Evolutionary conservation across 2,329 filamentous ascomycete genomes (phyloP), one percentile per base, ranked within the genome.

Genomic region (Venturia aucupariae): DNA sequence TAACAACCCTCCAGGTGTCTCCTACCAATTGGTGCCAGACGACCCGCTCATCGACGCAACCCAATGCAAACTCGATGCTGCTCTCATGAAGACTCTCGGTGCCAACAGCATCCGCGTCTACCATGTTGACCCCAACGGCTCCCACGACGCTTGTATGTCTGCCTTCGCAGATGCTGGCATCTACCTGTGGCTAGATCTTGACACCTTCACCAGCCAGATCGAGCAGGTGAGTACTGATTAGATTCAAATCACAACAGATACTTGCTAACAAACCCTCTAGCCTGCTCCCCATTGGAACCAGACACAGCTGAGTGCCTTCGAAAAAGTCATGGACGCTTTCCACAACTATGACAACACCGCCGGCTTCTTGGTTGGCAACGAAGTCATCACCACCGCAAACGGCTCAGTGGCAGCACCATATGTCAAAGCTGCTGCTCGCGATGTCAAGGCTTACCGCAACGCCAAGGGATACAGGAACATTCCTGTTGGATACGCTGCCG

Each of bases 71-170:
- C 84, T 86, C 69, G 92, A 96, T 77, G 87, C 87, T 51, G 74
- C 79, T 19, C 81, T 92, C 71, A 95, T 96, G 89, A 83, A 90
- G 74, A 84, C 86, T 22, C 80, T 96, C 63, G 90, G 90, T 67
- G 85, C 89, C 73, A 96, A 96, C 74, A 82, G 88, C 38, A 91
- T 96, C 71, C 90, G 92, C 65, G 89, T 94, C 65, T 96, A 96
- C 76, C 90, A 96, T 72, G 90, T 96, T 67, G 87, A 95, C 70
- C 78, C 89, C 1, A 74, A 76, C 2, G 84, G 78, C 39, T 79
- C 93, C 73, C 92, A 96, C 75, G 81, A 84, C 65, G 87, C 82
- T 24, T 96, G 91, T 78, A 95, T 96, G 90, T 81, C 81, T 63
- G 87, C 86, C 1, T 90, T 96, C 73, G 86, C 84, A 15, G 85